A percentile compares a stretch with the other conserved stretches of the same genome.
These are phyloP conservation scores for Calonectria honghensis DNA, from an alignment of 2,329 filamentous ascomycete species.

Conservation along the genomic window DNA sequence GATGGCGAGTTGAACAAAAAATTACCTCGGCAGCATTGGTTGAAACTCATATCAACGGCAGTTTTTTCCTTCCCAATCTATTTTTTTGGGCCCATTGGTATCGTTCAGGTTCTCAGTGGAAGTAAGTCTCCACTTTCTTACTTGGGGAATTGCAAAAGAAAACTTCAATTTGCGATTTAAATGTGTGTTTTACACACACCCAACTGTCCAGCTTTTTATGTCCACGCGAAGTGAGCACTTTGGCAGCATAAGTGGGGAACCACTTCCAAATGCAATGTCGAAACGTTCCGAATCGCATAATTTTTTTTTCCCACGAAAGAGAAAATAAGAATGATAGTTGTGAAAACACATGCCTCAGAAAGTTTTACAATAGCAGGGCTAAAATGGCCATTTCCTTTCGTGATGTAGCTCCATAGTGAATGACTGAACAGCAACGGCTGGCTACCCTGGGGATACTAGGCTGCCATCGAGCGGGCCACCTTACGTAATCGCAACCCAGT, in stretches of 20 bases:
- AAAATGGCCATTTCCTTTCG: neutral
- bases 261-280: neutral
- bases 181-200: neutral
- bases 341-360: neutral
- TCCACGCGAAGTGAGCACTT: neutral
- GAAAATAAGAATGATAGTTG: neutral
- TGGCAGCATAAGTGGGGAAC: neutral
- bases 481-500: constrained; percentile 32
- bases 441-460: constrained; percentile 41
- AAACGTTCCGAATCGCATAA: neutral
- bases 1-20: neutral
- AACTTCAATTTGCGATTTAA: neutral
- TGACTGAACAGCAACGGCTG: neutral
- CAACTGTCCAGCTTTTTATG: neutral
- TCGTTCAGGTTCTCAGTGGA: neutral
- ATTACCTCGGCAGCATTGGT: neutral
- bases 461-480: constrained; percentile 39
- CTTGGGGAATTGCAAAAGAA: too few species aligned
- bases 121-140: neutral
- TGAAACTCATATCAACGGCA: neutral
- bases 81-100: neutral
- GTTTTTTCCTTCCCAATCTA: neutral
- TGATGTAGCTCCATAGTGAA: neutral
- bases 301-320: neutral
- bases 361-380: neutral